A percentile compares a stretch with the other conserved stretches of the same genome.
phyloP scores from a whole-genome alignment of 768 basidiomycete species.

The Pleurotus tuber-regium region DNA sequence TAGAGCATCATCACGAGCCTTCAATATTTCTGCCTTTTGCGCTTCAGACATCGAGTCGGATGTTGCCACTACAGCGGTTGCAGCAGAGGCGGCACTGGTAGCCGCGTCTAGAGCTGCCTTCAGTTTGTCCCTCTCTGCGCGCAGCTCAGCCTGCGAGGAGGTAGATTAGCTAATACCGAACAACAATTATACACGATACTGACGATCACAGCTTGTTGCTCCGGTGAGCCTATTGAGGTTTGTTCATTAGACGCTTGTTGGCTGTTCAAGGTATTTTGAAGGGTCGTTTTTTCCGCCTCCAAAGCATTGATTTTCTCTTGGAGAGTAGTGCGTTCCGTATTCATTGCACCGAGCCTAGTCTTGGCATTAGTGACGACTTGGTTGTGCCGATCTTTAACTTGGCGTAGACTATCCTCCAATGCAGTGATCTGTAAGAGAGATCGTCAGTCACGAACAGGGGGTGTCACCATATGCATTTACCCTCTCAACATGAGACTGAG shows the following conservation, averaged over 20 bases:
- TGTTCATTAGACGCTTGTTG: slow-evolving; percentile 16
- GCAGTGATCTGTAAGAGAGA: slow-evolving; percentile 31
- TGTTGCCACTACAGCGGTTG: slow-evolving; percentile 20
- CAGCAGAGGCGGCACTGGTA: slow-evolving; percentile 19
- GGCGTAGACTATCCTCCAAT: slow-evolving; percentile 42
- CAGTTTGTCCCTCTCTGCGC: slow-evolving; percentile 61
- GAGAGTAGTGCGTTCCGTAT: slow-evolving; percentile 32
- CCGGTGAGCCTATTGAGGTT: slow-evolving; percentile 8
- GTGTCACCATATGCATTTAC: slow-evolving; percentile 25
- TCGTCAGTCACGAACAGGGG: not conserved
- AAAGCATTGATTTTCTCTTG: slow-evolving; percentile 19
- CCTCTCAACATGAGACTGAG: slow-evolving; percentile 25
- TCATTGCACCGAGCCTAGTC: slow-evolving; percentile 31
- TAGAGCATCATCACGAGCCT: slow-evolving; percentile 58
- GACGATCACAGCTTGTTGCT: slow-evolving; percentile 38
- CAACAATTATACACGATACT: slow-evolving; percentile 14
- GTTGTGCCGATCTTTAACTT: slow-evolving; percentile 23
- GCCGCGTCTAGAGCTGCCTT: slow-evolving; percentile 38
- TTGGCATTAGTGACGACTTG: slow-evolving; percentile 25
- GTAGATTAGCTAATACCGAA: slow-evolving; percentile 1
- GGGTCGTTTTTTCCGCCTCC: slow-evolving; percentile 19
- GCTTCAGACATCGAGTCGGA: slow-evolving; percentile 46
- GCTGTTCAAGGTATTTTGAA: slow-evolving; percentile 18
- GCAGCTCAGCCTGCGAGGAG: slow-evolving; percentile 43
- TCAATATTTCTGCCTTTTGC: slow-evolving; percentile 57